Conservation (phyloP, 225 moss, liverwort and hornwort genomes). For the Sphagnum contortum region DNA sequence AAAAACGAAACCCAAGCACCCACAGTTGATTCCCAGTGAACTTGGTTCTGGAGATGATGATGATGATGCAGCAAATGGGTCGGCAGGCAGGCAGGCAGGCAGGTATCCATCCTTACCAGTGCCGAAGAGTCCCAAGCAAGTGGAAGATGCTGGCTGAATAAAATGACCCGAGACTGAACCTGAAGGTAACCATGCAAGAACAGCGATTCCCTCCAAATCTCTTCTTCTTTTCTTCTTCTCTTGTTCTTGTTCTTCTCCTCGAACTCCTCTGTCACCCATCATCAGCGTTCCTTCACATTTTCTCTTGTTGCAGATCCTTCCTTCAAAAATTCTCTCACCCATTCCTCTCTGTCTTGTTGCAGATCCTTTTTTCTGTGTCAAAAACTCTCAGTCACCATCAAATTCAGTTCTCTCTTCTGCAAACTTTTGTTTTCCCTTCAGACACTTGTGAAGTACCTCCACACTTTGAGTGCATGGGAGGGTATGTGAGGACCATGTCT, state of each 20-base stretch:
- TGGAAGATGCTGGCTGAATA: conserved; percentile 34
- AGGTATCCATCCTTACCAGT: conserved; percentile 17
- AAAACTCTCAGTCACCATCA: no score
- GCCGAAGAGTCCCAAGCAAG: conserved; percentile 51
- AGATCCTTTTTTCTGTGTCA: no score
- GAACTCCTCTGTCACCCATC: background rate
- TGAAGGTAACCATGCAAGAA: conserved; percentile 47
- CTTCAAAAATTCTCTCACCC: no score
- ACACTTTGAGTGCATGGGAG: no score
- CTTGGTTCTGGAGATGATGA: background rate
- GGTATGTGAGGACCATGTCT: no score
- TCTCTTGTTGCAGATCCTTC: no score
- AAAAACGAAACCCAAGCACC: background rate
- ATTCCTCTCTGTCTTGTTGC: no score
- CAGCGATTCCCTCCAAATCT: conserved; percentile 35
- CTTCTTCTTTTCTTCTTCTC: conserved; percentile 8
- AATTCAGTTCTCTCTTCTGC: no score
- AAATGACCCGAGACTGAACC: conserved; percentile 53
- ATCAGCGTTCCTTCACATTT: no score
- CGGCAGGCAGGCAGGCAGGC: no score
- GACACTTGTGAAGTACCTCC: no score
- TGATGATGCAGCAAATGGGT: background rate
- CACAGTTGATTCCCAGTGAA: background rate
- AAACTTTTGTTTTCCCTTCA: no score
- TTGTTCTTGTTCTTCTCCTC: conserved; percentile 3